These are phyloP conservation scores for Pyrus pyrifolia DNA, from an alignment of 306 rosid genomes.

Conservation along the genomic window DNA sequence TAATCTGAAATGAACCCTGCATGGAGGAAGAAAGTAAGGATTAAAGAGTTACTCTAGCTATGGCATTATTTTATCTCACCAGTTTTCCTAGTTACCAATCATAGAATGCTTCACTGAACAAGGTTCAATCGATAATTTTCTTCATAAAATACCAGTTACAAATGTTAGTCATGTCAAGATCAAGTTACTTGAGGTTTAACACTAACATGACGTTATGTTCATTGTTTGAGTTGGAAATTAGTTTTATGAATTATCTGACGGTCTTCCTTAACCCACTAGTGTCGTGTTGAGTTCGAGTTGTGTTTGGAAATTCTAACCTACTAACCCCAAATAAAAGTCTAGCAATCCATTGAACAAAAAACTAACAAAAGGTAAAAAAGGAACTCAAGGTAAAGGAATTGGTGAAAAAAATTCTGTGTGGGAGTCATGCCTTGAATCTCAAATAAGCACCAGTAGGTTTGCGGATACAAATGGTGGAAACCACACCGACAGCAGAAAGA, in stretches of 20 bases:
- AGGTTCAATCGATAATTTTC: not conserved
- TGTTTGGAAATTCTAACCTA: not conserved
- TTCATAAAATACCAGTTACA: not conserved
- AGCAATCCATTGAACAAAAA: not conserved
- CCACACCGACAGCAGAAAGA: conserved; percentile 43
- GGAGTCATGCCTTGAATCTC: conserved; percentile 39
- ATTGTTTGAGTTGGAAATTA: not conserved
- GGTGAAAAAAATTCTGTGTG: not conserved
- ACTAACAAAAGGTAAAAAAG: not conserved
- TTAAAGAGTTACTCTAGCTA: not conserved
- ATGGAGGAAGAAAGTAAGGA: not conserved
- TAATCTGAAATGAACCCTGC: conserved; percentile 57
- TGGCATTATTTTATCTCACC: not conserved
- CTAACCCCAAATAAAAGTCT: too few relatives aligned
- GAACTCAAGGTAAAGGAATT: not conserved
- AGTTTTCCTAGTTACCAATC: not conserved
- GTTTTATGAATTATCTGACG: not conserved
- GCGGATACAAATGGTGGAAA: conserved; percentile 28
- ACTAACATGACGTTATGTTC: not conserved
- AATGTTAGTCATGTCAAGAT: not conserved
- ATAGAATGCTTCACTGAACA: not conserved
- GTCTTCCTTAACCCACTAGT: not conserved
- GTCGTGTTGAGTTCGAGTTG: not conserved
- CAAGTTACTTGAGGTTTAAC: not conserved
- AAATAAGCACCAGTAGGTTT: not conserved